These are phyloP conservation scores for Avena insularis DNA, from an alignment of 176 grass and related monocot genomes.

Conservation along the genomic window DNA sequence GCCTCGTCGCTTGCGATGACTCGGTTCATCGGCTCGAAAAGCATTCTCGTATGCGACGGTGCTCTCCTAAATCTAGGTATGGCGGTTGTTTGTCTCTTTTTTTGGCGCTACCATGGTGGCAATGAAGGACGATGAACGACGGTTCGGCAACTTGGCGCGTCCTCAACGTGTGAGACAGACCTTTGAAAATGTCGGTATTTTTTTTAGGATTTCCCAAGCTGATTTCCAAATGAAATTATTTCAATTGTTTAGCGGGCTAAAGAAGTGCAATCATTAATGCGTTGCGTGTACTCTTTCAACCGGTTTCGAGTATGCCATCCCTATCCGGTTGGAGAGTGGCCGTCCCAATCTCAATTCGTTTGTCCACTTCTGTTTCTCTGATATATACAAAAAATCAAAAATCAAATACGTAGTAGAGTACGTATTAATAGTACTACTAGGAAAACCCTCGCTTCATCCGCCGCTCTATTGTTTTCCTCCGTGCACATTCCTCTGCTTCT, in stretches of 20 bases:
- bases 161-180: no score
- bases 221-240: background rate
- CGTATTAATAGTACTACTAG: background rate
- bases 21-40: no score
- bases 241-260: background rate
- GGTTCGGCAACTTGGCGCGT: no score
- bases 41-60: no score
- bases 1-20: no score
- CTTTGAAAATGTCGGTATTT: no score
- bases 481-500: background rate
- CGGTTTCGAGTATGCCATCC: background rate
- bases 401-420: background rate
- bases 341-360: background rate
- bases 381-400: background rate
- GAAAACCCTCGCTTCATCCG: conserved; percentile 5
- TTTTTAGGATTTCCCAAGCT: background rate
- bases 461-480: background rate
- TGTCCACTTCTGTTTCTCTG: background rate
- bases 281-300: conserved; percentile 16
- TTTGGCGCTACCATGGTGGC: no score
- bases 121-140: no score
- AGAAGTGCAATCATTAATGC: background rate
- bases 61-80: no score
- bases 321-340: background rate
- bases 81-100: no score